Evolutionary conservation across 2,329 filamentous ascomycete genomes (phyloP), one percentile per base, ranked within the genome.

Genomic region (Neocucurbitaria cava): DNA sequence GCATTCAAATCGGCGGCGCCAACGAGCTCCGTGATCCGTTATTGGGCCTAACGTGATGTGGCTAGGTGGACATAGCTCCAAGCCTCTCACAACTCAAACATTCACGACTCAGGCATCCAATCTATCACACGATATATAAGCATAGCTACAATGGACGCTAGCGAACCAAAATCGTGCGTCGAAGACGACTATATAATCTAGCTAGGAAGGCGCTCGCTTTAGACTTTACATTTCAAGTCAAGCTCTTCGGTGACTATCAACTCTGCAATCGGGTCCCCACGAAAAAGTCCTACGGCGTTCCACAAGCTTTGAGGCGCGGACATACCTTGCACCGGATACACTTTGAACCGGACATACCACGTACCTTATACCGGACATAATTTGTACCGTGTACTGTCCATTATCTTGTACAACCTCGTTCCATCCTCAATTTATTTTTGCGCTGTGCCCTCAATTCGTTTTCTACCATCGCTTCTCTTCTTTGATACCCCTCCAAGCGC

Each of bases 251-350:
- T 15, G 21, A 40, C 15, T 11, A 23, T 24, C 30, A n/a, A 17
- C 31, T 35, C 13, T 35, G 55, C 51, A 38, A 49, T 46, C 52
- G 58, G 58, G 40, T 65, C 65, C 63, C 64, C 64, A 58, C 56
- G 20, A 28, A 51, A 35, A 57, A 54, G 45, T 46, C 48, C 52
- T 60, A 49, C 53, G 52, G 54, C 36, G 56, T 50, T 38, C 24
- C 30, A 48, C 23, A 45, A 36, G 33, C 48, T 46, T n/a, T 49
- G 54, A 52, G 47, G 48, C 49, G 45, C 50, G 59, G 35, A 31
- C 53, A 42, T 41, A 53, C 57, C 45, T 44, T 53, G n/a, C n/a
- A n/a, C n/a, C n/a, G n/a, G n/a, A n/a, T n/a, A n/a, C n/a, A n/a
- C n/a, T n/a, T n/a, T n/a, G n/a, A n/a, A n/a, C n/a, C n/a, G n/a